A percentile compares a stretch with the other conserved stretches of the same genome.
These are phyloP conservation scores for Sugiyamaella novakii DNA, from an alignment of 1,139 yeast genomes.

Conservation along the genomic window DNA sequence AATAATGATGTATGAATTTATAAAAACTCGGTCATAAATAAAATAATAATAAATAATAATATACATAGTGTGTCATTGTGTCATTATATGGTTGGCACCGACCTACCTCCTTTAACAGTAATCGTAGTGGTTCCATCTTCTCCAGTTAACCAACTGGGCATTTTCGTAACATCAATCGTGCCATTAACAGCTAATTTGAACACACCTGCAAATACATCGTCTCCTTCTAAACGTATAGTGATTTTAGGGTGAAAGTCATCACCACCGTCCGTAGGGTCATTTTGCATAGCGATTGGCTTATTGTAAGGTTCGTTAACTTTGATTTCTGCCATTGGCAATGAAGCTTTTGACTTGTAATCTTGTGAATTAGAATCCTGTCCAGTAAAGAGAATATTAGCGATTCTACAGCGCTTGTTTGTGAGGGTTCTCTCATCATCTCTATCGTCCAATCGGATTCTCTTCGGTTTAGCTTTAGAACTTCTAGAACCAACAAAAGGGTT, in stretches of 20 bases:
- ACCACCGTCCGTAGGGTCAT: not conserved
- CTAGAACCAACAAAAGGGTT: slow-evolving; percentile 17
- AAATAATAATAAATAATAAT: slow-evolving; percentile 3
- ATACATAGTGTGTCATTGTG: too few relatives aligned
- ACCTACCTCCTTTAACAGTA: slow-evolving; percentile 20
- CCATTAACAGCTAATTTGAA: slow-evolving; percentile 67
- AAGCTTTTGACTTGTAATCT: slow-evolving; percentile 47
- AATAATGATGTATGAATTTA: slow-evolving; percentile 2
- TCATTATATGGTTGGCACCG: slow-evolving; percentile 32
- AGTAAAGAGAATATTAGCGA: slow-evolving; percentile 37
- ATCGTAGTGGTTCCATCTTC: slow-evolving; percentile 63
- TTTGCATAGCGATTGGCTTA: not conserved
- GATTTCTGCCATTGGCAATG: slow-evolving; percentile 56
- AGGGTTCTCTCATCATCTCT: slow-evolving; percentile 6
- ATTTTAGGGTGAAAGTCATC: slow-evolving; percentile 41
- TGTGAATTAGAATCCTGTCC: slow-evolving; percentile 26
- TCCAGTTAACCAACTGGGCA: slow-evolving; percentile 83
- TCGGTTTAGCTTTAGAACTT: slow-evolving; percentile 2
- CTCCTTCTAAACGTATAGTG: slow-evolving; percentile 60
- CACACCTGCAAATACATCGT: slow-evolving; percentile 79
- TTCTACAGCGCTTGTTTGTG: slow-evolving; percentile 27
- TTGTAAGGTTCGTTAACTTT: slow-evolving; percentile 17
- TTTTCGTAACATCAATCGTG: slow-evolving; percentile 52
- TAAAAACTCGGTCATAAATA: not conserved
- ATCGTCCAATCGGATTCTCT: slow-evolving; percentile 4